phyloP scores from a whole-genome alignment of 768 basidiomycete species.

The Boletus pseudopeckii region DNA sequence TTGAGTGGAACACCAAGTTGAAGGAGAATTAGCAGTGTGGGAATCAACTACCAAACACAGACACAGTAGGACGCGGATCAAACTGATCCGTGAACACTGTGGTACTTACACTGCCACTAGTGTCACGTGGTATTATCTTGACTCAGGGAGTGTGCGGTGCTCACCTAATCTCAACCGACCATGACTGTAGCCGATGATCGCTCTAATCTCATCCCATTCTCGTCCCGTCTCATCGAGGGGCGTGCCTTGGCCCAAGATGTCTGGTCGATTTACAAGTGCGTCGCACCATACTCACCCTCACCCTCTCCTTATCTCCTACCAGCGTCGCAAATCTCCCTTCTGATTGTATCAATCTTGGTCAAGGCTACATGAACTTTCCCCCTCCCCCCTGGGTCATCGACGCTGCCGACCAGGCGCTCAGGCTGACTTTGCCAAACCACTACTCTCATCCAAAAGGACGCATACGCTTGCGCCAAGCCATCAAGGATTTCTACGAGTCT shows the following conservation, averaged over 20 bases:
- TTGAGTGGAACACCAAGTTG: neutral
- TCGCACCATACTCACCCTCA: constrained; percentile 3
- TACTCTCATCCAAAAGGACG: constrained; percentile 92
- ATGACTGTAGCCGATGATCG: constrained; percentile 31
- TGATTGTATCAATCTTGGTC: constrained; percentile 95
- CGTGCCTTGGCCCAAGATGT: constrained; percentile 80
- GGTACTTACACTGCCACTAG: no score
- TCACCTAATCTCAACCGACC: neutral
- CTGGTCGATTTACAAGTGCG: constrained; percentile 87
- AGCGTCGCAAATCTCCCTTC: constrained; percentile 85
- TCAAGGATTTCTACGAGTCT: constrained; percentile 75
- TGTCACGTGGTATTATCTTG: no score
- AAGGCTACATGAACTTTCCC: constrained; percentile 90
- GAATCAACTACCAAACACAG: constrained; percentile 4
- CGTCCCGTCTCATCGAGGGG: constrained; percentile 70
- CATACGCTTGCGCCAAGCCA: constrained; percentile 81
- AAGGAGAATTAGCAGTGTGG: constrained; percentile 1
- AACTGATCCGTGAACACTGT: no score
- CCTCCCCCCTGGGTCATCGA: constrained; percentile 78
- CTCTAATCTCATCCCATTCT: constrained; percentile 58
- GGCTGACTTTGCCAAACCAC: constrained; percentile 65
- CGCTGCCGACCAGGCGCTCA: constrained; percentile 69
- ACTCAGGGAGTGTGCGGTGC: no score
- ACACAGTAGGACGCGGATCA: no score
- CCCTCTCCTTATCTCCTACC: constrained; percentile 9